Base-by-base conservation (phyloP, 768 basidiomycete genomes). In the Mycena galericulata region DNA sequence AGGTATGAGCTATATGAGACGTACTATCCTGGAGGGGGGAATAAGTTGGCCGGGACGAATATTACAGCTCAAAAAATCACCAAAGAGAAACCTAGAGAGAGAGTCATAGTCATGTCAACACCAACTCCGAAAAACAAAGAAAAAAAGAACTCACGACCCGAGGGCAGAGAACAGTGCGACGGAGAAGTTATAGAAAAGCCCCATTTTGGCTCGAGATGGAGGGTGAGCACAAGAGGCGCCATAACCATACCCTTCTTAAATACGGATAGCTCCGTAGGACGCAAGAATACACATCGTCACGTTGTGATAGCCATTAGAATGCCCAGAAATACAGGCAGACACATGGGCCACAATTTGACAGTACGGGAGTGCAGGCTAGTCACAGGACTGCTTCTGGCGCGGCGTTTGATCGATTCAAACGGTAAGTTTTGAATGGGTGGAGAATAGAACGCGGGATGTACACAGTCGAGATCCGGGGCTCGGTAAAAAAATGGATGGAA, bases 91-190 rank as follows among this genome's bases (percentile, higher is more conserved):
- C 15, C 70, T 71, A 18, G 14, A n/a, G 41, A 46, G 17, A 29
- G 6, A 30, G 22, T 36, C 34, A 36, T 6, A 36, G 8, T 6
- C 34, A 36, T 36, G 34, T 14, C n/a, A n/a, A n/a, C n/a, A n/a
- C n/a, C n/a, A 38, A 30, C 34, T 12, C 41, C 41, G 22, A 22
- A 22, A 46, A 24, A 38, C 18, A 46, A 34, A 3, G 30, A 11
- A 15, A n/a, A 29, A 11, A 17, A 34, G 6, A 17, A 71, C 70
- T 45, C 29, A 71, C 70, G 70, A 71, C 24, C 70, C 70, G n/a
- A 71, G 40, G 11, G 70, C 70, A 1, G 70, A 71, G 70, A 71
- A 71, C 8, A 71, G 58, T 22, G 62, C 61, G 29, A 71, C 70
- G 2, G 51, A 54, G 46, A 71, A 71, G 50, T 71, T 71, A 50